Conservation (phyloP, 331 rosid species). For the Pyrus hybrid region DNA sequence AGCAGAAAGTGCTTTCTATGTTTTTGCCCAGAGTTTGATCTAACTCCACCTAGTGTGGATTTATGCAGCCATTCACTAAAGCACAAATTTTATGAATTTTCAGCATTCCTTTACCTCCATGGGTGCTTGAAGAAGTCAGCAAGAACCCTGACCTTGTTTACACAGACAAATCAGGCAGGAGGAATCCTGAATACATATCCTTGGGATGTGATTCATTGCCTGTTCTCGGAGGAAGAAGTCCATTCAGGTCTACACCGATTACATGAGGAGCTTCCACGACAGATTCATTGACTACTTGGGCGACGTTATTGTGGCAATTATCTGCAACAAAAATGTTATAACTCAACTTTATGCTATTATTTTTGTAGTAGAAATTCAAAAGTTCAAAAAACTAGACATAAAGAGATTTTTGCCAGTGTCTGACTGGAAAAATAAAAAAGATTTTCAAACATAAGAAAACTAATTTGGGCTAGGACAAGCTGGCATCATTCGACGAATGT, state of each 20-base stretch:
- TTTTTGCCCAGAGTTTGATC: neutral
- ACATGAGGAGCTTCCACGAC: conserved; percentile 83
- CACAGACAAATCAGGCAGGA: conserved; percentile 77
- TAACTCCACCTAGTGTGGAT: neutral
- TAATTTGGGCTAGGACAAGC: no score
- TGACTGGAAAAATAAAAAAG: no score
- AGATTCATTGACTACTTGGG: conserved; percentile 66
- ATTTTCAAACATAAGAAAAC: no score
- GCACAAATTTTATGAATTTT: neutral
- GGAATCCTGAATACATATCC: conserved; percentile 83
- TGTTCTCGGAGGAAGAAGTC: conserved; percentile 77
- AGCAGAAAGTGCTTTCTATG: neutral
- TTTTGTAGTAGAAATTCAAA: neutral
- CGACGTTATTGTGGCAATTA: conserved; percentile 54
- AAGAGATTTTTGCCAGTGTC: neutral
- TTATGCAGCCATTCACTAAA: neutral
- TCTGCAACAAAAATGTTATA: neutral
- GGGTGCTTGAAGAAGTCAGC: conserved; percentile 83
- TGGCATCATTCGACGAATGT: no score
- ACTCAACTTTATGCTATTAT: neutral
- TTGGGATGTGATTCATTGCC: conserved; percentile 81
- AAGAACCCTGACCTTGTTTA: conserved; percentile 75
- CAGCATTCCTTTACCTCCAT: conserved; percentile 86
- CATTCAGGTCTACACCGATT: conserved; percentile 77
- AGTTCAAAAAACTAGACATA: neutral